A percentile compares a stretch with the other conserved stretches of the same genome.
phyloP scores from a whole-genome alignment of 2,329 filamentous ascomycete genomes.

The Aaosphaeria arxii region DNA sequence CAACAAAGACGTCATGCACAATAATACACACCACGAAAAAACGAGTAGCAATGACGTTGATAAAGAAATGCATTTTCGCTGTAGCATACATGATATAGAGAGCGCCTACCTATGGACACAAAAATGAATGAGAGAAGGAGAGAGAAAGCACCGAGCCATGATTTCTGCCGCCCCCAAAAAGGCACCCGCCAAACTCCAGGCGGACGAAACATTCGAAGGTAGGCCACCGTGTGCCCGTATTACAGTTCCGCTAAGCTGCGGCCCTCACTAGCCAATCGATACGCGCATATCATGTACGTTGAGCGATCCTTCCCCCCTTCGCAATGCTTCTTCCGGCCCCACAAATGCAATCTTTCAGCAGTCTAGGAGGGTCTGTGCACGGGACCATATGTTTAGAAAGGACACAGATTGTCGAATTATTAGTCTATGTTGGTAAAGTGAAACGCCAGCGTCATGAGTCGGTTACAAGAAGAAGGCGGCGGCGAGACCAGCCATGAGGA shows the following conservation, averaged over 20 bases:
- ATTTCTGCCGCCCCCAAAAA: constrained; percentile 19
- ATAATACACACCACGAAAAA: not conserved
- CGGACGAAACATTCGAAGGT: constrained; percentile 6
- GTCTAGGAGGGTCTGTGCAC: constrained; percentile 16
- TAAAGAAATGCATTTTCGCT: constrained; percentile 16
- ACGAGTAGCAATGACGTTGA: not conserved
- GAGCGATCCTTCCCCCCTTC: constrained; percentile 19
- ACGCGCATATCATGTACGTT: constrained; percentile 34
- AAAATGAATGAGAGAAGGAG: constrained; percentile 14
- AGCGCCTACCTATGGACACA: constrained; percentile 22
- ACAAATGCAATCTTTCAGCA: constrained; percentile 16
- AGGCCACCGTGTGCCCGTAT: constrained; percentile 27
- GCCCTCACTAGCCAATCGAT: constrained; percentile 32
- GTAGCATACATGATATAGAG: constrained; percentile 15
- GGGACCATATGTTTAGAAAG: constrained; percentile 31
- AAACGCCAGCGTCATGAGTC: constrained; percentile 36
- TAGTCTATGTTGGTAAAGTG: constrained; percentile 39
- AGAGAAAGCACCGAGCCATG: constrained; percentile 24
- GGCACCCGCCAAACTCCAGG: constrained; percentile 14
- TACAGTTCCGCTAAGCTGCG: constrained; percentile 29
- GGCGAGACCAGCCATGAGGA: constrained; percentile 45
- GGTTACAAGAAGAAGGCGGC: constrained; percentile 49
- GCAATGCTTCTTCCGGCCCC: constrained; percentile 20
- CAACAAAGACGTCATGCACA: not conserved
- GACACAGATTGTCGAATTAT: constrained; percentile 27